Conservation (phyloP, 257 asterid species). For the Oldenlandia corymbosa region DNA sequence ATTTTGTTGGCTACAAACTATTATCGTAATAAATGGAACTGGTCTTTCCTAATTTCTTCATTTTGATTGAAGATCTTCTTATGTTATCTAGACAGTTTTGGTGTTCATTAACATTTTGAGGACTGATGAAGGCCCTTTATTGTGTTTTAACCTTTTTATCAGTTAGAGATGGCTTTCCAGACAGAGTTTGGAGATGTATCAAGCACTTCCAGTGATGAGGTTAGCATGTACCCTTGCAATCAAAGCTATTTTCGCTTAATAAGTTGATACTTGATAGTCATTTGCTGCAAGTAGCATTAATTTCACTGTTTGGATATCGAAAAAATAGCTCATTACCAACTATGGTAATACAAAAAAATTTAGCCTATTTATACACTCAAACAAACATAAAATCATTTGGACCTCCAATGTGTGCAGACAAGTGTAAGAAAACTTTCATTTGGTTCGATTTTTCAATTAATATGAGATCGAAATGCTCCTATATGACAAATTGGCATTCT, state of each 20-base stretch:
- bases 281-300: not conserved
- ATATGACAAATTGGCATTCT: not conserved
- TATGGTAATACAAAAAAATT: not conserved
- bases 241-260: not conserved
- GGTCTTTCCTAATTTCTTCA: not conserved
- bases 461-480: not conserved
- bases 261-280: not conserved
- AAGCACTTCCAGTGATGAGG: conserved; percentile 70
- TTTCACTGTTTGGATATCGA: not conserved
- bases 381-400: not conserved
- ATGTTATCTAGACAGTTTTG: not conserved
- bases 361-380: not conserved
- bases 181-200: conserved; percentile 60
- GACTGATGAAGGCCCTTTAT: conserved; percentile 22
- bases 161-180: conserved; percentile 89
- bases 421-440: not conserved
- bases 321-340: not conserved
- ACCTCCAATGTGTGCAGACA: not conserved
- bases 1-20: not conserved
- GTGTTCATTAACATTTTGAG: conserved; percentile 7
- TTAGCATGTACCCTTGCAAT: conserved; percentile 16
- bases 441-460: not conserved
- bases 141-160: conserved; percentile 20
- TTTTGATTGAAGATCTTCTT: not conserved
- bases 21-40: not conserved